These are phyloP conservation scores for Chlamydomonas eustigma DNA, from an alignment of 139 green algal genomes.

Conservation along the genomic window DNA sequence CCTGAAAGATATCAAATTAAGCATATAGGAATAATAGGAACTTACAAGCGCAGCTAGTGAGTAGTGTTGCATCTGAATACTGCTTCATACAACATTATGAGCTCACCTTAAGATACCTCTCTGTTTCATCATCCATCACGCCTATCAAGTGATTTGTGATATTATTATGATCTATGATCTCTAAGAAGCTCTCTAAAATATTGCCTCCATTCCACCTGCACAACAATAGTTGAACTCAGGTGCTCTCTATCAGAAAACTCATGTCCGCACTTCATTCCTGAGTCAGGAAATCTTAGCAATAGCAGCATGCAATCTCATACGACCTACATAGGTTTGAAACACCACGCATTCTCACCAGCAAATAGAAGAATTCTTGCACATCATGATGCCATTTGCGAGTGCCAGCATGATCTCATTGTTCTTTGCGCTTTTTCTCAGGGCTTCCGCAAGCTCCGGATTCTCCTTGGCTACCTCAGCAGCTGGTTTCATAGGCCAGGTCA, in stretches of 20 bases:
- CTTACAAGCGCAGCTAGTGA: too few species aligned
- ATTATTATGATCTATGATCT: conserved; percentile 39
- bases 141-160: conserved; percentile 41
- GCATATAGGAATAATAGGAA: too few species aligned
- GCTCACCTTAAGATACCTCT: conserved; percentile 18
- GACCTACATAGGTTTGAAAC: too few species aligned
- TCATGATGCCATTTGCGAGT: conserved; percentile 53
- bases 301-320: conserved; percentile 5
- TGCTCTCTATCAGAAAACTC: too few species aligned
- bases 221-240: too few species aligned
- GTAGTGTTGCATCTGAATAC: too few species aligned
- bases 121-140: conserved; percentile 45
- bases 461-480: conserved; percentile 19
- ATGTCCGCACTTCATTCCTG: too few species aligned
- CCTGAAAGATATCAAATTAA: too few species aligned
- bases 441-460: conserved; percentile 28
- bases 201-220: conserved; percentile 35
- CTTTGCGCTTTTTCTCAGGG: conserved; percentile 16
- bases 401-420: conserved; percentile 48
- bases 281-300: background rate
- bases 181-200: conserved; percentile 48
- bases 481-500: background rate
- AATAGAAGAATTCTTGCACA: conserved; percentile 48
- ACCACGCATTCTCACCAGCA: conserved; percentile 34
- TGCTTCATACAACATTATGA: too few species aligned